Evolutionary conservation across 192 early-diverging fungal genomes (phyloP), one percentile per base, ranked within the genome.

Genomic region (Linnemannia zychae): DNA sequence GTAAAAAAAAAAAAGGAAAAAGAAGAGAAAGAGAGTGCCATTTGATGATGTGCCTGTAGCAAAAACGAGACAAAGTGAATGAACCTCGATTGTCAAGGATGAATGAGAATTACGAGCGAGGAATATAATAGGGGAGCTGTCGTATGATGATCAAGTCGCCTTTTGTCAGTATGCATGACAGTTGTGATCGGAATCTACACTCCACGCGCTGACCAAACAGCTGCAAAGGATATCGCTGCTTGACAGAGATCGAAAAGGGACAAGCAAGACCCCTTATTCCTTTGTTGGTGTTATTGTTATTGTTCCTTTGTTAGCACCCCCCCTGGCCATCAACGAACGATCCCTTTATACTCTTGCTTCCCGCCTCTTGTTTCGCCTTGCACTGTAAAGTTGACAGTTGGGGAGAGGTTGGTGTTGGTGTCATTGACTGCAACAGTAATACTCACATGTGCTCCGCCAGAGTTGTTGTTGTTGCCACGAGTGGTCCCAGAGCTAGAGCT

Each of bases 401-500:
- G 48, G 13, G 48, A 17, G 48, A 17, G 16, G 48, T 65, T 24
- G 20, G 33, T n/a, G 36, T 20, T 22, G 67, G 12, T 68, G 24
- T 57, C n/a, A n/a, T n/a, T n/a, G n/a, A n/a, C n/a, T 4, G 53
- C 24, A 18, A 15, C 53, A 57, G 16, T n/a, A 13, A 24, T 28
- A 9, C 18, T 70, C 28, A 28, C 69, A 33, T 73, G 46, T 67
- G 60, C 74, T 76, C 24, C 57, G 28, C 57, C 76, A 31, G 37
- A n/a, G 24, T 34, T 67, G 44, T 60, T 74, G 73, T 52, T 72
- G 33, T 74, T 74, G 34, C 66, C 76, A 46, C 67, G 77, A 17
- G 73, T 75, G 24, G 68, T 24, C 46, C 77, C 82, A 53, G 82
- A 75, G 15, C 72, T 77, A 11, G 78, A 74, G 60, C 67, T 63